Evolutionary conservation across 768 basidiomycete genomes (phyloP).

Genomic region (Termitomyces bulborhizus): DNA sequence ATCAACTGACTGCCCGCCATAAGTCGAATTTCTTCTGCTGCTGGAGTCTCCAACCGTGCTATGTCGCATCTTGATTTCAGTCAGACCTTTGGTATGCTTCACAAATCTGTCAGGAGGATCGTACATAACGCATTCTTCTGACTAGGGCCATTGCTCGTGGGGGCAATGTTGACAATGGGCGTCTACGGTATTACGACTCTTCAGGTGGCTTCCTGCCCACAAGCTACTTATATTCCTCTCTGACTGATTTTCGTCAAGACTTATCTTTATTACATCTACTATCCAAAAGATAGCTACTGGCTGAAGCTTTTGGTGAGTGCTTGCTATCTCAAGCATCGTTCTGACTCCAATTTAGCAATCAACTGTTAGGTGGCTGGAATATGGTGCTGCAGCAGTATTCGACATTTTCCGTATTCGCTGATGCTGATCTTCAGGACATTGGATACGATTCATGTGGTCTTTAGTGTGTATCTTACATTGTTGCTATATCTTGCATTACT

Average conservation of each 20-base stretch:
- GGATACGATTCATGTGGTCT: slow-evolving; percentile 33
- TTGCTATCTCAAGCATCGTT: neutral
- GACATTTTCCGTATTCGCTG: neutral
- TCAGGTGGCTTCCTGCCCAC: slow-evolving; percentile 22
- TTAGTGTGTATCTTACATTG: slow-evolving; percentile 24
- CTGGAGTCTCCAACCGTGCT: neutral
- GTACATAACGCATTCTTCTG: neutral
- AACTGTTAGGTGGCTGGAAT: slow-evolving; percentile 25
- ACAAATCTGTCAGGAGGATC: neutral
- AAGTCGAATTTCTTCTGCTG: neutral
- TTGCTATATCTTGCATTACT: neutral
- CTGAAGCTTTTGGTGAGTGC: slow-evolving; percentile 30
- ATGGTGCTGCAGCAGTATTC: slow-evolving; percentile 18
- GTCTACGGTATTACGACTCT: slow-evolving; percentile 39
- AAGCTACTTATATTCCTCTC: neutral
- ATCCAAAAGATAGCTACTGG: slow-evolving; percentile 27
- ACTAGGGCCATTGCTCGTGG: slow-evolving; percentile 32
- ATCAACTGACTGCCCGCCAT: neutral
- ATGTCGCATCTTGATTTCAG: slow-evolving; percentile 13
- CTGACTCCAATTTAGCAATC: neutral
- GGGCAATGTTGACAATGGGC: slow-evolving; percentile 28
- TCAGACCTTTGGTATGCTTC: slow-evolving; percentile 26
- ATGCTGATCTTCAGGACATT: slow-evolving; percentile 23
- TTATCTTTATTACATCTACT: slow-evolving; percentile 37
- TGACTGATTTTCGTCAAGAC: slow-evolving; percentile 17